These are phyloP conservation scores for Galeopsis tetrahit DNA, from an alignment of 257 asterid species.

Conservation along the genomic window DNA sequence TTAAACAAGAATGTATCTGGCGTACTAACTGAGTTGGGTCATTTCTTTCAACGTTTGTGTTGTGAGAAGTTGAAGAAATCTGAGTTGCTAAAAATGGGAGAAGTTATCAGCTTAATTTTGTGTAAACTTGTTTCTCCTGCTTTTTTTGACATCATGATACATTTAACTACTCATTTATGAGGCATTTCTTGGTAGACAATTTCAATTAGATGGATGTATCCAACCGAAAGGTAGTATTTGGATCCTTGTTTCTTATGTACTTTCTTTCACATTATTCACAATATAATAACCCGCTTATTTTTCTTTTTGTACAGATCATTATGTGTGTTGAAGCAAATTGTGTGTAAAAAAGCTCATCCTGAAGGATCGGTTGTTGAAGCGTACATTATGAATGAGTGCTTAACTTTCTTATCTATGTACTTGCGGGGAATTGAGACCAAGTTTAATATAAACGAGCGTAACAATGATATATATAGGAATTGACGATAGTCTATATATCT, in stretches of 20 bases:
- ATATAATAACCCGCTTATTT: no score
- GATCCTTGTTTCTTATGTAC: no score
- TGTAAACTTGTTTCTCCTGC: conserved; percentile 12
- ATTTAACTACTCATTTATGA: no score
- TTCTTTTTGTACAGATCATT: no score
- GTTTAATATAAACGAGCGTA: background rate
- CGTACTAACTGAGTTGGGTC: background rate
- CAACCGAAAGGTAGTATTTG: background rate
- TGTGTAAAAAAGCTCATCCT: no score
- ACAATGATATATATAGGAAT: background rate
- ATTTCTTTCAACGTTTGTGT: no score
- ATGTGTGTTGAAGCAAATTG: no score
- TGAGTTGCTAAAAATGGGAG: background rate
- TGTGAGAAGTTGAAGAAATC: no score
- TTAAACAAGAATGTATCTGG: background rate
- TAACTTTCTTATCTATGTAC: background rate
- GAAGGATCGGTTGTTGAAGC: no score
- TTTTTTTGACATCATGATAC: background rate
- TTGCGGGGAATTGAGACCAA: background rate
- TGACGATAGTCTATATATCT: no score
- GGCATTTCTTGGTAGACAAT: background rate
- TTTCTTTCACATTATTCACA: no score
- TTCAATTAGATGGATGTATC: conserved; percentile 12
- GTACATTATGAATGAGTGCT: no score
- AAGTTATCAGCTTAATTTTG: background rate